Evolutionary conservation across 2,329 filamentous ascomycete genomes (phyloP), one percentile per base, ranked within the genome.

Genomic region (Thielaviopsis punctulata): DNA sequence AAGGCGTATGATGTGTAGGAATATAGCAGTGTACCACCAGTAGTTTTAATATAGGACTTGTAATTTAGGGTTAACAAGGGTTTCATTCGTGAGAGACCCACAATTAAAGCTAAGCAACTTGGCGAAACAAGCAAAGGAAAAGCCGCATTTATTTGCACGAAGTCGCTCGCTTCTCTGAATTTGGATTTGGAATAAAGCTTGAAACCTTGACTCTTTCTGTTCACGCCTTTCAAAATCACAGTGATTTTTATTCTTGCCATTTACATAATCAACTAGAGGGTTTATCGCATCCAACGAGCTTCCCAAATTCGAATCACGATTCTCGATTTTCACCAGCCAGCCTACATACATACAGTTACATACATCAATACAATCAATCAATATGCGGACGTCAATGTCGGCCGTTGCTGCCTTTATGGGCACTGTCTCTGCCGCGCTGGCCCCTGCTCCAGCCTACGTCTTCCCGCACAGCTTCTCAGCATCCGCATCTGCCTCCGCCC

Each of bases 361-460:
- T n/a, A 45, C 33, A 24, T 30, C 24, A 23, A 22, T 19, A 18
- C 19, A 47, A 49, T 24, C 47, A 41, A 9, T 15, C 12, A 53
- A 13, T 13, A 55, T 55, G 53, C 47, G 53, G 36, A 49, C 27
- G 23, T 49, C 49, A 19, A 33, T 55, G 45, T 48, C 53, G 39
- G 41, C 53, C 41, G 21, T 55, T 45, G 53, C 50, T 25, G 53
- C 53, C 45, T 43, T 55, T 30, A 12, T 55, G 18, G 43, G 45
- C 19, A 39, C 53, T 13, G 30, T 49, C 25, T 55, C 53, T 36
- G 53, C 50, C 22, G 41, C 49, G 21, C 39, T 49, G 21, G 27
- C 50, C 30, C 45, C 24, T 22, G 53, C 53, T 15, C 53, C 53
- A n/a, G 53, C 53, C 45, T 55, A 49, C 22, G 39, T 55, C 18